Evolutionary conservation across 208 protist genomes (phyloP), one percentile per base, ranked within the genome.

Genomic region (Wallacemonas rigidus): DNA sequence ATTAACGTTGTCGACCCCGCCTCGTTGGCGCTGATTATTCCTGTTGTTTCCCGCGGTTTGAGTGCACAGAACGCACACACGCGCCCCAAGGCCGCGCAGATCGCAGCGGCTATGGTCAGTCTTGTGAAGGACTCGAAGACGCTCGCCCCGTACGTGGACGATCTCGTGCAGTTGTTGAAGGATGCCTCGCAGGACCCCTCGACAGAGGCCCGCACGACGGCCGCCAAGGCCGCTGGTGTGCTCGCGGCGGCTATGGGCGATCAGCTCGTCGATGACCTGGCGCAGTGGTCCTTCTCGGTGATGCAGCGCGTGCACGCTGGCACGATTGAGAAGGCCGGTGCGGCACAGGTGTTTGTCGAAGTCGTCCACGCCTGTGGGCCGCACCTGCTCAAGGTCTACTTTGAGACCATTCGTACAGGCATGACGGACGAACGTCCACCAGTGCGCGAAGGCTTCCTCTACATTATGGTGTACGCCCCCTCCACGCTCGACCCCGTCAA

Each of bases 391-490:
- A 69, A 85, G 61, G 65, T 82, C 43, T 90, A 90, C 78, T 85
- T 92, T 67, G 68, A 76, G 14, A 84, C 60, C 35, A 90, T 98
- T 61, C 60, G 86, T 61, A 71, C 57, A 26, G 89, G 91, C 70
- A 96, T 95, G 86, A 82, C 80, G 45, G 88, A 94, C 79, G 88
- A 97, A 68, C 76, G 81, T 35, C 88, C 91, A 17, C 75, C 87
- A 6, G 91, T 98, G 68, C 75, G 91, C n/a, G 92, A 98, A 69
- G 94, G 91, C 26, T 97, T 95, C 77, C 76, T 98, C 36, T 93
- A 97, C 75, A 86, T 98, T 53, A 95, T 98, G 81, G 85, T 97
- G 45, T 97, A 97, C 84, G 77, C 95, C 53, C 93, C 94, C 38
- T 89, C 88, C 60, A 93, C 90, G 9, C 79, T 98, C 50, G 71